These are phyloP conservation scores for Arabidopsis suecica DNA, from an alignment of 345 rosid species.

Conservation along the genomic window DNA sequence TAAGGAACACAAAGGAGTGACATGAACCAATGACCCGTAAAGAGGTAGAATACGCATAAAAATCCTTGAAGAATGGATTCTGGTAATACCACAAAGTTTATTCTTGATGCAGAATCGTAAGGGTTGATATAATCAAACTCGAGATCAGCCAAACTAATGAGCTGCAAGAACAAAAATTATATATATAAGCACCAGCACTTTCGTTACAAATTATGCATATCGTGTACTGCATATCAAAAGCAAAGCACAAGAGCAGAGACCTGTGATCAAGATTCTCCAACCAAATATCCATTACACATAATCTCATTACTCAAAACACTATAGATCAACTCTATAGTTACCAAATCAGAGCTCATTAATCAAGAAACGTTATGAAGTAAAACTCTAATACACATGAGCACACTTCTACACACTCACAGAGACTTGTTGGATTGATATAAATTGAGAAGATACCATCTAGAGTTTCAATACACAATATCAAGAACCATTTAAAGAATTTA, in stretches of 20 bases:
- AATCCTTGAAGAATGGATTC: constrained; percentile 64
- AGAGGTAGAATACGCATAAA: constrained; percentile 55
- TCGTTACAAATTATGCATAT: not conserved
- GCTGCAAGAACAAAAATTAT: constrained; percentile 50
- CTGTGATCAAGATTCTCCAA: not conserved
- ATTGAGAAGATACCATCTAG: not conserved
- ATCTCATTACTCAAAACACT: not conserved
- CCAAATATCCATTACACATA: not conserved
- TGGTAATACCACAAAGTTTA: constrained; percentile 65
- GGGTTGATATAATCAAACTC: constrained; percentile 84
- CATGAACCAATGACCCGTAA: constrained; percentile 80
- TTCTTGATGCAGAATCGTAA: constrained; percentile 71
- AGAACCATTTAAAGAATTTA: not conserved
- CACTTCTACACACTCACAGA: not conserved
- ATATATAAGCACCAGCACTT: not conserved
- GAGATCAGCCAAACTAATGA: constrained; percentile 74
- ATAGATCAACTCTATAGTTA: not conserved
- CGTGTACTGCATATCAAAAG: not conserved
- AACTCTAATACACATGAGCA: not conserved
- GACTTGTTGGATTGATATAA: not conserved
- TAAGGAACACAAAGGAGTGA: constrained; percentile 62
- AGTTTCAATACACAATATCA: not conserved
- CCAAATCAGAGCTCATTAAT: not conserved
- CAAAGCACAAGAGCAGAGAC: constrained; percentile 10
- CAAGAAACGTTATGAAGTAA: not conserved